Percentiles rank a stretch among this genome's conserved stretches.
Evolutionary conservation across 116 monocot species (phyloP).

Genomic region (Posidonia oceanica): DNA sequence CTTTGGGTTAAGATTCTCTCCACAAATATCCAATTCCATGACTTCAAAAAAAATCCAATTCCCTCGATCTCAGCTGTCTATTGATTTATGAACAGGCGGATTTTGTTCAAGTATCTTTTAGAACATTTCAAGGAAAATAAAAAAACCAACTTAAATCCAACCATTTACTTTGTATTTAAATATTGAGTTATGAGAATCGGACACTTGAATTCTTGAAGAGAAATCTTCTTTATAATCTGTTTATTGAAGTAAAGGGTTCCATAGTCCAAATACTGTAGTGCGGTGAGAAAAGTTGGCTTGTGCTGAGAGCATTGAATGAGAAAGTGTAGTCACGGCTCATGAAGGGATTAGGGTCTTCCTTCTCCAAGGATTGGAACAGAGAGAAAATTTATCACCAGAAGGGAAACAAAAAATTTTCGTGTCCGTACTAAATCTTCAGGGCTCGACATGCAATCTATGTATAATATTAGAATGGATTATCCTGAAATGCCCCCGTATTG

Average conservation of each 20-base stretch:
- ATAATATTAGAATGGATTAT: background rate
- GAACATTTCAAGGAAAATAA: background rate
- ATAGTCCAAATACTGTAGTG: background rate
- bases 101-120: background rate
- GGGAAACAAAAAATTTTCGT: background rate
- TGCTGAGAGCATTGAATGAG: background rate
- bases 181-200: background rate
- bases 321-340: too few species aligned
- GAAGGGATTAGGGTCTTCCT: background rate
- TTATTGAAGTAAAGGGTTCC: background rate
- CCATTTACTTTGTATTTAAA: background rate
- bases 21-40: too few species aligned
- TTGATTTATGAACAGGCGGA: background rate
- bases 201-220: too few species aligned
- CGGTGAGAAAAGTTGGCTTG: background rate
- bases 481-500: background rate
- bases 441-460: background rate
- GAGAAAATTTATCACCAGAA: background rate
- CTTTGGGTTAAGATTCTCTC: too few species aligned
- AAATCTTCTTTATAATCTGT: background rate
- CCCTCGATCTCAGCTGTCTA: background rate
- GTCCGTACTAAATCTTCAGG: background rate
- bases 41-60: background rate
- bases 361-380: background rate
- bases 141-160: background rate